Percentiles rank a stretch among this genome's conserved stretches.
phyloP scores from a whole-genome alignment of 345 rosid genomes.

The Tarenaya hassleriana region DNA sequence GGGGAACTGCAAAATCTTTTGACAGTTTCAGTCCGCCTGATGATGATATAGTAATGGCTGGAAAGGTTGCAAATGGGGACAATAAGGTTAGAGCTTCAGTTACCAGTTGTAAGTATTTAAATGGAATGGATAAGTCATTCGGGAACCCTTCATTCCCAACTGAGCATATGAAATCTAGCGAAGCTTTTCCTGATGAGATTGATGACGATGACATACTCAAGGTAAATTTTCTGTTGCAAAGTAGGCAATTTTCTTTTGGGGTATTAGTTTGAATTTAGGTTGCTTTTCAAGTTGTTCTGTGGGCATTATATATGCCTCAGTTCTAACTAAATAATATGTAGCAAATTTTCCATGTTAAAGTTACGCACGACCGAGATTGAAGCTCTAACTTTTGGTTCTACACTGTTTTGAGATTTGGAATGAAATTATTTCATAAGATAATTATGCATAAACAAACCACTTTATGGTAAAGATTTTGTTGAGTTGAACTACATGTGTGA shows the following conservation, averaged over 20 bases:
- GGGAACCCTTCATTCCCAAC: slow-evolving; percentile 28
- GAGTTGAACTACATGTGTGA: slow-evolving; percentile 11
- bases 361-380: slow-evolving; percentile 6
- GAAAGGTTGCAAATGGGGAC: slow-evolving; percentile 26
- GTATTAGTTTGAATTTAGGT: not conserved
- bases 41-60: slow-evolving; percentile 24
- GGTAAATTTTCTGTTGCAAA: slow-evolving; percentile 39
- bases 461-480: slow-evolving; percentile 37
- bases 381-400: slow-evolving; percentile 7
- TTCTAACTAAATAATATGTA: not conserved
- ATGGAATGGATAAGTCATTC: slow-evolving; percentile 28
- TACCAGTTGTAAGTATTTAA: slow-evolving; percentile 21
- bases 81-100: slow-evolving; percentile 28
- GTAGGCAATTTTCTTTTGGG: slow-evolving; percentile 7
- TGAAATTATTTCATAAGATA: slow-evolving; percentile 4
- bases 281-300: too few species aligned
- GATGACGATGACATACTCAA: slow-evolving; percentile 82
- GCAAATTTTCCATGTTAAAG: slow-evolving; percentile 5
- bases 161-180: slow-evolving; percentile 30
- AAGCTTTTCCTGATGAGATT: slow-evolving; percentile 46
- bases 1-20: slow-evolving; percentile 29
- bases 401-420: slow-evolving; percentile 3
- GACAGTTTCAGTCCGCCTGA: slow-evolving; percentile 27
- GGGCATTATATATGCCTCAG: too few species aligned
- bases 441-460: slow-evolving; percentile 5